These are phyloP conservation scores for Shiraia sp. DNA, from an alignment of 2,329 filamentous ascomycete species.

Conservation along the genomic window DNA sequence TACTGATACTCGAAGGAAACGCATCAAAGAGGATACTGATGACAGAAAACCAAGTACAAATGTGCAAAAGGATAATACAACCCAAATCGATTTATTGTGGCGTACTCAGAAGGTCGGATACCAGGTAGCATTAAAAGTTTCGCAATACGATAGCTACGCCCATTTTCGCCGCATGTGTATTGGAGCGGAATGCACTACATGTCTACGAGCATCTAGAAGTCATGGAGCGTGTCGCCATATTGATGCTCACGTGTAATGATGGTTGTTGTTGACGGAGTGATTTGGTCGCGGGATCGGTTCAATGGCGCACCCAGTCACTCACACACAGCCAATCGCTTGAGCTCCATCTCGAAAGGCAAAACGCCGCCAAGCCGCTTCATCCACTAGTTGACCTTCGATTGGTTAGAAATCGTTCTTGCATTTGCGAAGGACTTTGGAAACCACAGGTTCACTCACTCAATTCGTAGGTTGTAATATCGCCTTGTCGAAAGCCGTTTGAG, in stretches of 20 bases:
- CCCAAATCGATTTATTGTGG: no score
- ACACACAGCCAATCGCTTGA: conserved; percentile 27
- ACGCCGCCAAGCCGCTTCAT: conserved; percentile 19
- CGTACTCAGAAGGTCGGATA: not conserved
- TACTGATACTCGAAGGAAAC: no score
- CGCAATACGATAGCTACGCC: no score
- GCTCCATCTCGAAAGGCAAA: conserved; percentile 4
- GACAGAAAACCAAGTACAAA: no score
- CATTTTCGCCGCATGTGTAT: no score
- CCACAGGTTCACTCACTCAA: conserved; percentile 16
- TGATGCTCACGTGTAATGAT: conserved; percentile 18
- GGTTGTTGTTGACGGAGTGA: conserved; percentile 17
- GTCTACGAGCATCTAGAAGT: not conserved
- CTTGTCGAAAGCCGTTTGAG: conserved; percentile 19
- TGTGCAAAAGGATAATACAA: no score
- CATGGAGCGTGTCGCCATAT: conserved; percentile 12
- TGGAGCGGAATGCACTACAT: no score
- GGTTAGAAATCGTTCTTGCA: conserved; percentile 11
- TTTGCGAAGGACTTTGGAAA: conserved; percentile 3
- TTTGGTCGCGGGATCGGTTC: conserved; percentile 23
- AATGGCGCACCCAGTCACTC: conserved; percentile 16
- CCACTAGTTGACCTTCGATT: conserved; percentile 10
- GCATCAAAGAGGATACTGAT: no score
- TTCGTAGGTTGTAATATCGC: conserved; percentile 6
- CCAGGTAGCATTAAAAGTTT: not conserved